A percentile compares a stretch with the other conserved stretches of the same genome.
These are phyloP conservation scores for Jacaranda copaia DNA, from an alignment of 257 asterid genomes.

Conservation along the genomic window DNA sequence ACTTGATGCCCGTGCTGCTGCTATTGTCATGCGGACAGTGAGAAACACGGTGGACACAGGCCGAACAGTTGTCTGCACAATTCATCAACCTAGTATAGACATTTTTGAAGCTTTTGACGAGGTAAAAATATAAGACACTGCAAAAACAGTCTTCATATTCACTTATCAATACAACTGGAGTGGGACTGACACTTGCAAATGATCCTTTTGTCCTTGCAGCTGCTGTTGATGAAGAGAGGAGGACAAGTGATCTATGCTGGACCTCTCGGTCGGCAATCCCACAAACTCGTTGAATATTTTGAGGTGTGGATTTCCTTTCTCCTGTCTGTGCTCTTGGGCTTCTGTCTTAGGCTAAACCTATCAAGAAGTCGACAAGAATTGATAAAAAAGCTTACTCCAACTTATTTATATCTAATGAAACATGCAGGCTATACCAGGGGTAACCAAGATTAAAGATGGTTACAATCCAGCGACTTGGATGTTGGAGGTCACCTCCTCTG, in stretches of 20 bases:
- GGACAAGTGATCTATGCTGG: constrained; percentile 79
- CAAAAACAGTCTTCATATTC: background rate
- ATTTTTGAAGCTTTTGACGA: constrained; percentile 92
- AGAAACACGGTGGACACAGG: constrained; percentile 91
- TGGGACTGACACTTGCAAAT: background rate
- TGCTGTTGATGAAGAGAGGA: constrained; percentile 58
- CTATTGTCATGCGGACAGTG: constrained; percentile 85
- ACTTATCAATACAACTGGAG: background rate
- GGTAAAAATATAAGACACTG: constrained; percentile 43
- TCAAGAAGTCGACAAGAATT: too few relatives aligned
- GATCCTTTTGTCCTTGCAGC: constrained; percentile 26
- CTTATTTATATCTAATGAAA: background rate
- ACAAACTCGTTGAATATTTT: constrained; percentile 69
- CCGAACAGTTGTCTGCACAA: constrained; percentile 85
- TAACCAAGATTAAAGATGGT: constrained; percentile 69
- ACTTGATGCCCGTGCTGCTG: constrained; percentile 95
- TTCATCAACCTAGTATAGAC: constrained; percentile 90
- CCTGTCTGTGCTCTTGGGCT: too few relatives aligned
- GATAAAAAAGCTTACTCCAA: background rate
- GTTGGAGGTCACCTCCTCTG: constrained; percentile 72
- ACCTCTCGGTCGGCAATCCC: constrained; percentile 72
- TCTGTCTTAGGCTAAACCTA: too few relatives aligned
- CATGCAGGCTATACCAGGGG: constrained; percentile 70
- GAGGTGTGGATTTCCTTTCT: constrained; percentile 51
- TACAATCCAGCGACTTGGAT: constrained; percentile 95